Base-by-base conservation (phyloP, 1,284 basidiomycete species). In the Athelia sp. region DNA sequence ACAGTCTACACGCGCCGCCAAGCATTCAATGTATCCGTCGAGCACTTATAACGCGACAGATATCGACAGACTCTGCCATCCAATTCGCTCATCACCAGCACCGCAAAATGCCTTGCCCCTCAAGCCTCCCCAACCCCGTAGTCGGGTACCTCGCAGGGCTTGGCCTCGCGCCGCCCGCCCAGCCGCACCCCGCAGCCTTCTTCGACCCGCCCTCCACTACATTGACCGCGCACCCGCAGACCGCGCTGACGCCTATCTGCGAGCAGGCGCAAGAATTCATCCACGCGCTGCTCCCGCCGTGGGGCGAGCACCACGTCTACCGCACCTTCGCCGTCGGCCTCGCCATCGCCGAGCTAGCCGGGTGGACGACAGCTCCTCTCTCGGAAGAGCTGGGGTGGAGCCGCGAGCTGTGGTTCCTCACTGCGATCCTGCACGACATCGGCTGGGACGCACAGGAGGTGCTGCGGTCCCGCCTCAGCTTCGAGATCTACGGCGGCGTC, bases 401-500 rank as follows among this genome's bases (percentile, higher is more conserved):
- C 19, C 9, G 15, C 8, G 18, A 47, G 35, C 31, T 38, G 9
- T 47, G 46, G 35, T 47, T 47, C 46, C 18, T 47, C 9, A 35
- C 35, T 19, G 46, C 35, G 15, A 18, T 47, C 18, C 13, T 47
- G 34, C 46, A 47, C 46, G 46, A 47, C 24, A 38, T 47, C 22
- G 46, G 31, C 14, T 47, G 46, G 46, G 46, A 40, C 17, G 23
- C 31, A 14, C 31, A 35, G 21, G 22, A 40, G 4, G 8, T 19
- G 4, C 31, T 35, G 35, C 11, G 14, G 17, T 19, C 32, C 3
- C 11, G 18, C 6, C 22, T 47, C 4, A 47, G 46, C 35, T 46
- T 46, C 34, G 45, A 46, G 26, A 46, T 46, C 10, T 46, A 32
- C 17, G 46, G 46, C 23, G 46, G 46, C 4, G 35, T 47, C 35